These are phyloP conservation scores for Aspergillus panamensis DNA, from an alignment of 495 filamentous ascomycete genomes.

Conservation along the genomic window DNA sequence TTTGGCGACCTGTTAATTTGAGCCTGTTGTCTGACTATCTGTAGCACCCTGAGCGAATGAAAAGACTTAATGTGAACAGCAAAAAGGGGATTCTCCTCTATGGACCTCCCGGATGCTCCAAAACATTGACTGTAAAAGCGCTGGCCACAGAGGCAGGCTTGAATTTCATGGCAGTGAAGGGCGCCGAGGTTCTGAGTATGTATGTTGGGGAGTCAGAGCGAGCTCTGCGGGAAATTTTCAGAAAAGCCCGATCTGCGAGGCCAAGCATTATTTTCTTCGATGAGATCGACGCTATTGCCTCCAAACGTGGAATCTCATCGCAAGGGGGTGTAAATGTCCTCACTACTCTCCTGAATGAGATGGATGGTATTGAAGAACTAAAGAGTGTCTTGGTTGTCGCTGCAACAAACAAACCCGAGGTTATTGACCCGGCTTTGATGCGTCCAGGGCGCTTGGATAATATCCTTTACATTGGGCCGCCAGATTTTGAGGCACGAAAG, in stretches of 20 bases:
- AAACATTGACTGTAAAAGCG: constrained; percentile 90
- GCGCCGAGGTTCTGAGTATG: constrained; percentile 94
- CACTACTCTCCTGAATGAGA: constrained; percentile 88
- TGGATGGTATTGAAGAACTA: constrained; percentile 89
- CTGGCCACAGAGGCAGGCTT: constrained; percentile 87
- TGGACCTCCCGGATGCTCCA: constrained; percentile 93
- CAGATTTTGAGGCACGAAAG: constrained; percentile 67
- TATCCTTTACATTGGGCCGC: constrained; percentile 85
- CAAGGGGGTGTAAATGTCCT: constrained; percentile 71
- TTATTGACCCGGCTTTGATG: constrained; percentile 80
- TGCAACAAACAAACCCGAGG: constrained; percentile 88
- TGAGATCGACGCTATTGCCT: constrained; percentile 93
- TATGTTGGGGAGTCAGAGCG: constrained; percentile 97
- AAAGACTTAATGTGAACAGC: constrained; percentile 57
- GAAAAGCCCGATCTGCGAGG: constrained; percentile 77
- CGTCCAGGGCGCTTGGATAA: constrained; percentile 85
- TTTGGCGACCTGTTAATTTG: background rate
- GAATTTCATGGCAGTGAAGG: constrained; percentile 95
- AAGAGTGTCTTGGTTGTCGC: constrained; percentile 87
- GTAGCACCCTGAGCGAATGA: constrained; percentile 58
- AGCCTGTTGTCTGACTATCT: constrained; percentile 11
- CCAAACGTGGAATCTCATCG: constrained; percentile 55
- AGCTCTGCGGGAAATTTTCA: constrained; percentile 81
- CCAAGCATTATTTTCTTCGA: constrained; percentile 98
- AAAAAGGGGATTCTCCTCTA: constrained; percentile 87